Evolutionary conservation across 1,284 basidiomycete species (phyloP), one percentile per base, ranked within the genome.

Genomic region (Irpex sp.): DNA sequence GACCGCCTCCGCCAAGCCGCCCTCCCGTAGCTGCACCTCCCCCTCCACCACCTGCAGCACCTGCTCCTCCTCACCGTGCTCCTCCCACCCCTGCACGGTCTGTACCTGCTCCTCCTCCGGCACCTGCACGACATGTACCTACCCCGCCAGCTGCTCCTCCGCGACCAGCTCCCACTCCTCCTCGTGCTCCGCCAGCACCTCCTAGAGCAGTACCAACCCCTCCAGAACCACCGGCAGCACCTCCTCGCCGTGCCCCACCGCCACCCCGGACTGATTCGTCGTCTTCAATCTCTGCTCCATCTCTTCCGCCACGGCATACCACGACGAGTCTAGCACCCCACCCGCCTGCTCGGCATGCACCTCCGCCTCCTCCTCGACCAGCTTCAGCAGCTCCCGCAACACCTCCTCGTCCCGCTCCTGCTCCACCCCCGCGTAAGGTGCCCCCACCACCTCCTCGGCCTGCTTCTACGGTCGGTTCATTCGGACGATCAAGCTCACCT

Each of bases 381-480:
- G 63, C 64, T 36, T 72, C 64, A 60, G 72, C 71, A 34, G 68
- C 71, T 4, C 80, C 80, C 19, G 71, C 77, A n/a, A 76, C 77
- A 34, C 80, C 81, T 1, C 69, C 76, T 21, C 71, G 74, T 37
- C 73, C 71, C 60, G 75, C 77, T 6, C 77, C 80, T 26, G 71
- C 77, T 15, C 76, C 77, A 31, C 80, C 81, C 1, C 69, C 76
- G 31, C 71, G 74, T 36, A 73, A 71, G 61, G 75, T 77, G 4
- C 78, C 77, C 26, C 76, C 79, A 5, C 74, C 76, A 3, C 74
- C 74, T 61, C 70, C 67, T 17, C 70, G 69, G 52, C 71, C 67
- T 40, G 68, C 65, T 1, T 71, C 72, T 17, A 60, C 68, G 3
- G 54, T 36, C 19, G 54, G 54, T 5, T 56, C 54, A 21, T 56